phyloP scores from a whole-genome alignment of 805 yeast genomes.

The Kodamaea restingae region DNA sequence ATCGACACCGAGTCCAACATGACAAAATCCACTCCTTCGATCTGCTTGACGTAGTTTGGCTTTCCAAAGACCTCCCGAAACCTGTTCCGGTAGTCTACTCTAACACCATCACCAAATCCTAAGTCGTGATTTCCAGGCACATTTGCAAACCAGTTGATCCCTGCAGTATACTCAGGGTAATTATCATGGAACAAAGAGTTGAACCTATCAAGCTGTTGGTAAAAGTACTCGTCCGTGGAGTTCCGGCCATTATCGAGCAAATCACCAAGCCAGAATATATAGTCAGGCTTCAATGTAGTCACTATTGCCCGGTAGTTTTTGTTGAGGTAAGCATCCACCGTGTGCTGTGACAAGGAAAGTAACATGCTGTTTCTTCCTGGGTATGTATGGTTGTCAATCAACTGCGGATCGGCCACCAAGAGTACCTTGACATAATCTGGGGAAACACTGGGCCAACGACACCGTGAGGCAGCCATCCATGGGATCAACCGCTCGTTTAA shows the following conservation, averaged over 20 bases:
- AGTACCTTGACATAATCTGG: slow-evolving; percentile 24
- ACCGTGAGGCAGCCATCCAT: slow-evolving; percentile 19
- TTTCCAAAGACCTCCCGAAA: slow-evolving; percentile 31
- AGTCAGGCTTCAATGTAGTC: slow-evolving; percentile 30
- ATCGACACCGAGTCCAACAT: slow-evolving; percentile 19
- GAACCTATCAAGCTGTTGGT: slow-evolving; percentile 28
- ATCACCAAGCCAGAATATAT: slow-evolving; percentile 40
- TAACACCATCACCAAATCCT: slow-evolving; percentile 25
- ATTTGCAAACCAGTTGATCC: slow-evolving; percentile 27
- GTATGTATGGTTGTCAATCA: slow-evolving; percentile 42
- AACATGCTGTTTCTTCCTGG: slow-evolving; percentile 34
- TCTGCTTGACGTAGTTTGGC: slow-evolving; percentile 21
- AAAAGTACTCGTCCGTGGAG: slow-evolving; percentile 28
- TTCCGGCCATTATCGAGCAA: slow-evolving; percentile 41
- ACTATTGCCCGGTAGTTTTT: slow-evolving; percentile 36
- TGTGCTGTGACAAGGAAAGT: slow-evolving; percentile 35
- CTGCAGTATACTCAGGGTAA: slow-evolving; percentile 14
- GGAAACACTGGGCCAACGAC: slow-evolving; percentile 29
- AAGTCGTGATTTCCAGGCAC: slow-evolving; percentile 29
- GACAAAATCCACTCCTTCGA: slow-evolving; percentile 31
- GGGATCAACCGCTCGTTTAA: slow-evolving; percentile 35
- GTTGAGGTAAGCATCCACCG: slow-evolving; percentile 37
- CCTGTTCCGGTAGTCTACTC: slow-evolving; percentile 22
- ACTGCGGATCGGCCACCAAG: slow-evolving; percentile 42
- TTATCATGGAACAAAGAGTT: slow-evolving; percentile 24